Conservation (phyloP, 2,329 filamentous ascomycete species). For the Capronia epimyces region DNA sequence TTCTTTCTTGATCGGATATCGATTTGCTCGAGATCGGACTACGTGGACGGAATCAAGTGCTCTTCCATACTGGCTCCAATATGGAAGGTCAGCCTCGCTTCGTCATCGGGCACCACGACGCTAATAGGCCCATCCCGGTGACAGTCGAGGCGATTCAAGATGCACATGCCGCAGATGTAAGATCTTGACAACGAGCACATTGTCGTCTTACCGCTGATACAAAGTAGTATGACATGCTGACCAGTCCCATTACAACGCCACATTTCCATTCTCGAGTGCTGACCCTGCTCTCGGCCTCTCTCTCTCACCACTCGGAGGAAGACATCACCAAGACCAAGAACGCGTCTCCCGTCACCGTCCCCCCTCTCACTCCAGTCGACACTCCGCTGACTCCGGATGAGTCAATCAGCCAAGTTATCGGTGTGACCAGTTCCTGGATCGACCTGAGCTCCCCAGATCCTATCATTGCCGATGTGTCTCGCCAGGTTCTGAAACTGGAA, state of each 20-base stretch:
- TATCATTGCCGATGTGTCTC: slow-evolving; percentile 75
- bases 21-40: neutral
- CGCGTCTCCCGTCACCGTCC: slow-evolving; percentile 37
- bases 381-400: slow-evolving; percentile 71
- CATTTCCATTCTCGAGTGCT: slow-evolving; percentile 57
- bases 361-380: slow-evolving; percentile 40
- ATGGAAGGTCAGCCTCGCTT: slow-evolving; percentile 44
- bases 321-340: slow-evolving; percentile 41
- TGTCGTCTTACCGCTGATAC: slow-evolving; percentile 18
- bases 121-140: slow-evolving; percentile 46
- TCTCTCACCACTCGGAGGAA: slow-evolving; percentile 40
- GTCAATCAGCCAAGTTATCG: slow-evolving; percentile 71
- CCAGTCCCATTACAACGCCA: slow-evolving; percentile 56
- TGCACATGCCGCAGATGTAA: slow-evolving; percentile 54
- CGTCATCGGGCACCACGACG: slow-evolving; percentile 59
- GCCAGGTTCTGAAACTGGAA: slow-evolving; percentile 84
- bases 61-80: neutral
- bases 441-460: slow-evolving; percentile 80
- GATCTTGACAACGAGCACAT: slow-evolving; percentile 14
- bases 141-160: slow-evolving; percentile 48
- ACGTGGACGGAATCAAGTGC: neutral
- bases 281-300: slow-evolving; percentile 48
- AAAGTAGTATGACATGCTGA: slow-evolving; percentile 60
- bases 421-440: slow-evolving; percentile 84
- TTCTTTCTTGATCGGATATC: neutral